phyloP scores from a whole-genome alignment of 2,329 filamentous ascomycete species.

The Pestalotiopsis sp. region DNA sequence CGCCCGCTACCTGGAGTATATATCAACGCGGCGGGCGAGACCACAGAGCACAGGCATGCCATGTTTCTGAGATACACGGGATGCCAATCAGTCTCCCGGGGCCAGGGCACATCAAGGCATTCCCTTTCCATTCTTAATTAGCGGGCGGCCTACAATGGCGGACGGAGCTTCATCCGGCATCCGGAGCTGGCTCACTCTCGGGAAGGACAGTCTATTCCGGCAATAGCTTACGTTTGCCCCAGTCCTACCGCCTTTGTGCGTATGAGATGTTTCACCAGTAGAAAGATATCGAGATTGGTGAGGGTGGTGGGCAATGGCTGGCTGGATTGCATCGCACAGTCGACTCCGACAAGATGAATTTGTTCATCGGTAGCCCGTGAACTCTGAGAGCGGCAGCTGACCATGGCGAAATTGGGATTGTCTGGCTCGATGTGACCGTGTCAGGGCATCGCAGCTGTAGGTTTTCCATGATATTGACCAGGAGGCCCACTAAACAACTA shows the following conservation, averaged over 20 bases:
- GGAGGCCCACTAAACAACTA: not conserved
- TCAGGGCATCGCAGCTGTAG: conserved; percentile 3
- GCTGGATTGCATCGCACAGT: not conserved
- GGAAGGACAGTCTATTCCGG: not conserved
- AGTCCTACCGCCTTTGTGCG: not conserved
- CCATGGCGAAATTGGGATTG: conserved; percentile 5
- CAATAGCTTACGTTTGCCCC: not conserved
- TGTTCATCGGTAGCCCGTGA: not conserved
- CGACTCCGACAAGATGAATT: not conserved
- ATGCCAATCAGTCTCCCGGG: not conserved
- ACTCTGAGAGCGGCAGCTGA: not conserved
- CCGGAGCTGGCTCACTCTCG: conserved; percentile 2
- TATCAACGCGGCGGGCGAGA: not conserved
- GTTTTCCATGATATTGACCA: not conserved
- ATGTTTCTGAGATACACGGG: not conserved
- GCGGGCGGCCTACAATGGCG: not conserved
- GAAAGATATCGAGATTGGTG: not conserved
- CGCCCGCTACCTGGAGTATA: not conserved
- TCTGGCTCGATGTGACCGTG: not conserved
- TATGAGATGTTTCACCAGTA: not conserved
- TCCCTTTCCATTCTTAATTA: not conserved
- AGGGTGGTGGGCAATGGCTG: not conserved
- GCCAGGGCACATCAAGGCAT: not conserved
- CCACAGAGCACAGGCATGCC: conserved; percentile 2
- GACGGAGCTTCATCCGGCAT: not conserved